Base-by-base conservation (phyloP, 331 rosid species). In the Phaseolus coccineus region DNA sequence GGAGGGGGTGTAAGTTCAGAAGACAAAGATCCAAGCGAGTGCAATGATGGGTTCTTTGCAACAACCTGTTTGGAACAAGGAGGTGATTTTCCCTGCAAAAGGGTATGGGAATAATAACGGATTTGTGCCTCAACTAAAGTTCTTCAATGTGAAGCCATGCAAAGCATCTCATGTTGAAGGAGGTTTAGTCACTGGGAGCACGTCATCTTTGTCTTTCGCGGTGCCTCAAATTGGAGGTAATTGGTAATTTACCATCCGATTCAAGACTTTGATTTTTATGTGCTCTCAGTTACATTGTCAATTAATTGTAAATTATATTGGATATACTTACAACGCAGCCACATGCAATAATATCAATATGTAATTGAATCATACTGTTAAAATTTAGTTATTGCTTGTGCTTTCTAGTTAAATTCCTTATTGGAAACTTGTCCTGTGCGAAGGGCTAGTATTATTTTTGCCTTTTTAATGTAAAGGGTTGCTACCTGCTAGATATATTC, bases 21-120 rank as follows among this genome's bases (percentile, higher is more conserved):
- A 69, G 80, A 62, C 74, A 25, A 88, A 62, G 57, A 93, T 93
- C 95, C 93, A 87, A 69, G 87, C 87, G 19, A 74, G 84, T 78
- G 77, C 91, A 11, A 73, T 91, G 79, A 89, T 86, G 92, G 90
- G 95, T 72, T 86, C 89, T 56, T 67, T 89, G 71, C 97, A 90
- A 63, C 91, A 86, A 78, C 87, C 87, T 40, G 56, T 80, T 67
- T 89, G 87, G 87, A 84, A 40, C 28, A 92, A 88, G 77, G 81
- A 87, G 68, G 59, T 83, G 12, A 71, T 48, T 66, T 83, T 82
- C 67, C 80, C 84, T 74, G 61, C 80, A 25, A 85, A 84, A 47
- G 87, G 93, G 47, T 70, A 51, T 35, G 40, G 53, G 19, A n/a
- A 42, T 37, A 48, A 33, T 8, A 5, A 78, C 87, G 83, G 81